A percentile compares a stretch with the other conserved stretches of the same genome.
Conservation (phyloP, 2,329 filamentous ascomycete genomes). For the Cladosporium phlei region DNA sequence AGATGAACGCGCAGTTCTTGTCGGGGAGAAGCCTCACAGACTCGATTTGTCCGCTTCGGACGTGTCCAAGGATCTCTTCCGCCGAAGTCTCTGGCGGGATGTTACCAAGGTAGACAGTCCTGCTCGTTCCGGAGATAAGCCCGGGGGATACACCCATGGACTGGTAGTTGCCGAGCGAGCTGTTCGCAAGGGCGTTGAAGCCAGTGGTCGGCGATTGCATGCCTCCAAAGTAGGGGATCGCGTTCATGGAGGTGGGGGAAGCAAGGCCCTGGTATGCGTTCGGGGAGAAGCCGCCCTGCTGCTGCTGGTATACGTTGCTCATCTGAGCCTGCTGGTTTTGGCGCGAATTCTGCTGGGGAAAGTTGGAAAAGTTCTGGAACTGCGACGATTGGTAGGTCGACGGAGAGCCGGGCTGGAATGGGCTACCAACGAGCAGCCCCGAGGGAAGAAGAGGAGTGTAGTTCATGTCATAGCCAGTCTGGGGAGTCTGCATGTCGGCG, state of each 20-base stretch:
- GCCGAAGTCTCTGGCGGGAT: slow-evolving; percentile 96
- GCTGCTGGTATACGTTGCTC: slow-evolving; percentile 69
- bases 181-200: slow-evolving; percentile 59
- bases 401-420: slow-evolving; percentile 92
- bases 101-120: slow-evolving; percentile 95
- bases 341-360: slow-evolving; percentile 58
- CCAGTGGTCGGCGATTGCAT: slow-evolving; percentile 80
- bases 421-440: slow-evolving; percentile 88
- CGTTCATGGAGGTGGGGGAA: slow-evolving; percentile 77
- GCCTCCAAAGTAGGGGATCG: slow-evolving; percentile 71
- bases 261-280: slow-evolving; percentile 80
- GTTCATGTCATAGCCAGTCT: slow-evolving; percentile 93
- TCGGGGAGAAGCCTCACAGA: slow-evolving; percentile 95
- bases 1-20: slow-evolving; percentile 99
- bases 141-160: slow-evolving; percentile 73
- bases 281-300: slow-evolving; percentile 63
- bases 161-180: slow-evolving; percentile 26
- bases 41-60: slow-evolving; percentile 95
- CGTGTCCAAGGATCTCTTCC: slow-evolving; percentile 93
- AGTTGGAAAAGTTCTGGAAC: slow-evolving; percentile 78
- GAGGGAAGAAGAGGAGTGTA: slow-evolving; percentile 94
- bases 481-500: slow-evolving; percentile 77
- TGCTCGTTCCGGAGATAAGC: slow-evolving; percentile 82
- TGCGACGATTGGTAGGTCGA: slow-evolving; percentile 85
- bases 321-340: slow-evolving; percentile 56